These are phyloP conservation scores for Coprinopsis cinerea DNA, from an alignment of 768 basidiomycete genomes.

Conservation along the genomic window DNA sequence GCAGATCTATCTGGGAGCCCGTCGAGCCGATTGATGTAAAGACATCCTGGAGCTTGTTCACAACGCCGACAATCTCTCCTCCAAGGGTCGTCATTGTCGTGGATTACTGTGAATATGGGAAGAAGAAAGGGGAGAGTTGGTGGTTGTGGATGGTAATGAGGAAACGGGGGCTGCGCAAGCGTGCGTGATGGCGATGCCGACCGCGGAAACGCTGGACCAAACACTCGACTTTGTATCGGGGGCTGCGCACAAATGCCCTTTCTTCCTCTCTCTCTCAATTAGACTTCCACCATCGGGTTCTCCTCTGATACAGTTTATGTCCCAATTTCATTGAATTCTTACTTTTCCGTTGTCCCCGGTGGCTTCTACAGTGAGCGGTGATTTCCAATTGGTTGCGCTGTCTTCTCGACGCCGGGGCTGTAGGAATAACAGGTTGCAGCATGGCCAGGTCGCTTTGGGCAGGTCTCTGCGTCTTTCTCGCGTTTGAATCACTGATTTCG, in stretches of 20 bases:
- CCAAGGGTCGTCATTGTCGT: slow-evolving; percentile 63
- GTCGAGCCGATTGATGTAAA: slow-evolving; percentile 79
- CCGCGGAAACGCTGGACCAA: slow-evolving; percentile 8
- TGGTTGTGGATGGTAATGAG: slow-evolving; percentile 13
- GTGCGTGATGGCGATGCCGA: slow-evolving; percentile 9
- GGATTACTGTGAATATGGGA: slow-evolving; percentile 6
- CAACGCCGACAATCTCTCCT: slow-evolving; percentile 69
- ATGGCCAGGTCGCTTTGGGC: too few species aligned
- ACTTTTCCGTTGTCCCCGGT: too few species aligned
- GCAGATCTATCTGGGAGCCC: slow-evolving; percentile 77
- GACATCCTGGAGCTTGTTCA: slow-evolving; percentile 91
- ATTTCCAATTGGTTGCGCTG: too few species aligned
- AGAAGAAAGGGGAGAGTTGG: slow-evolving; percentile 15
- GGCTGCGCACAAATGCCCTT: not conserved
- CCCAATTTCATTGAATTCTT: too few species aligned
- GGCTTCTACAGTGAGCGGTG: too few species aligned
- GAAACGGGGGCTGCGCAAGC: slow-evolving; percentile 1
- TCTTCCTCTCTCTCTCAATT: not conserved
- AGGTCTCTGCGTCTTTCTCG: too few species aligned
- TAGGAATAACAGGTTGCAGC: too few species aligned
- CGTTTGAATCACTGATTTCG: too few species aligned
- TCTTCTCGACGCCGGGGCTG: too few species aligned
- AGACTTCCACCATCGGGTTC: too few species aligned
- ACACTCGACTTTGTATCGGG: slow-evolving; percentile 1
- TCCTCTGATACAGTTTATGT: too few species aligned